phyloP scores from a whole-genome alignment of 2,329 filamentous ascomycete genomes.

The Hypoxylon sp. region DNA sequence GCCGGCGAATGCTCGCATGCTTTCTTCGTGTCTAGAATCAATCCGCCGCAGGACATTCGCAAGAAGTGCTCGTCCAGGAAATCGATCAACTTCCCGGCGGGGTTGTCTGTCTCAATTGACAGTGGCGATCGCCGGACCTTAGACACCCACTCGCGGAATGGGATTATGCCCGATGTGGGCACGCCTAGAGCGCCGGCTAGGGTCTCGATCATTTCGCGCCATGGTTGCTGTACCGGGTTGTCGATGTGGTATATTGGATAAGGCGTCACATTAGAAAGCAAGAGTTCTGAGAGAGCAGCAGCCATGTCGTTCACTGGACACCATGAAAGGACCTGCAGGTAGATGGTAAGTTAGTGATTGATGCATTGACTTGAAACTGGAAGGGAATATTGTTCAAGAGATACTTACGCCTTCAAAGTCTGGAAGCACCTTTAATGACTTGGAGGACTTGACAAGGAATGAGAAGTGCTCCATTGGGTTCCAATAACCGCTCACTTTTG shows the following conservation, averaged over 20 bases:
- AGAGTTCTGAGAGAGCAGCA: conserved; percentile 37
- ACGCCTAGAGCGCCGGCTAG: conserved; percentile 37
- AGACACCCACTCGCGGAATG: conserved; percentile 41
- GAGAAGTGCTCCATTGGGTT: conserved; percentile 60
- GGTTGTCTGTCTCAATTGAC: conserved; percentile 37
- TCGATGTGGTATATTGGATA: conserved; percentile 44
- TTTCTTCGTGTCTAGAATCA: conserved; percentile 40
- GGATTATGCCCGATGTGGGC: conserved; percentile 26
- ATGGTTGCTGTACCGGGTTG: conserved; percentile 42
- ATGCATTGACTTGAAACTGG: too few relatives aligned
- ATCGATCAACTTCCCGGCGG: conserved; percentile 38
- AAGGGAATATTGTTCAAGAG: too few relatives aligned
- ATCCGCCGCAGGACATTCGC: conserved; percentile 44
- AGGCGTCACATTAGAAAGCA: conserved; percentile 10
- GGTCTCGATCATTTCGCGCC: conserved; percentile 30
- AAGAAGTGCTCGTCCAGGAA: conserved; percentile 44
- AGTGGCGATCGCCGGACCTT: conserved; percentile 34
- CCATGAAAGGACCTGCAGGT: conserved; percentile 56
- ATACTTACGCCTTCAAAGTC: conserved; percentile 51
- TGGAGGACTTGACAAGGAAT: conserved; percentile 59
- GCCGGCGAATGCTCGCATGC: conserved; percentile 35
- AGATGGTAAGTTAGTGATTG: too few relatives aligned
- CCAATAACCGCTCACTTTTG: conserved; percentile 59
- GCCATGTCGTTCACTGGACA: conserved; percentile 52
- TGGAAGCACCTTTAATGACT: conserved; percentile 54